A percentile compares a stretch with the other conserved stretches of the same genome.
Evolutionary conservation across 176 grass and related monocot species (phyloP).

Genomic region (Eleusine indica): DNA sequence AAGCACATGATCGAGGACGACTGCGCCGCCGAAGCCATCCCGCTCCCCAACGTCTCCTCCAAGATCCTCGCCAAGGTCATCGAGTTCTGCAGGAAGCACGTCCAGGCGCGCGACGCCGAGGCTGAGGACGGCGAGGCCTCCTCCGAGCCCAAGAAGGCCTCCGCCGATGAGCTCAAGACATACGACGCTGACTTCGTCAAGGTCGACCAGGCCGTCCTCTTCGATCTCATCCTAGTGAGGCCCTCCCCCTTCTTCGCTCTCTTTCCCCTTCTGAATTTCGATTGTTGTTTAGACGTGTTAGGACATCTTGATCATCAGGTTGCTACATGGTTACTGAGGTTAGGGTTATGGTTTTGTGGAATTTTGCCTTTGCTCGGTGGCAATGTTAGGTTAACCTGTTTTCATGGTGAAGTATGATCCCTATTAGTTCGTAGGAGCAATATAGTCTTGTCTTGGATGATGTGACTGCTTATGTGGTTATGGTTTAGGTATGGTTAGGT

Average conservation of each 20-base stretch:
- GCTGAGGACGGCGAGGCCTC: neutral
- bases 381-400: neutral
- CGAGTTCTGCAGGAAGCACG: slow-evolving; percentile 69
- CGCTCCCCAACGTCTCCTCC: slow-evolving; percentile 57
- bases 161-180: slow-evolving; percentile 37
- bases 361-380: no score
- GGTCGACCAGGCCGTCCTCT: slow-evolving; percentile 56
- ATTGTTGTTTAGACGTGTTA: neutral
- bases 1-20: slow-evolving; percentile 58
- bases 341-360: neutral
- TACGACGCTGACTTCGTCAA: slow-evolving; percentile 61
- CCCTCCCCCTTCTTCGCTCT: no score
- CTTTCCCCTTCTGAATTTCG: neutral
- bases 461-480: neutral
- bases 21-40: slow-evolving; percentile 49
- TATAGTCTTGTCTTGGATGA: neutral
- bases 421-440: neutral
- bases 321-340: neutral
- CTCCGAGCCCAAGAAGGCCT: neutral
- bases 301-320: neutral
- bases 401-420: neutral
- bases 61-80: slow-evolving; percentile 55
- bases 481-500: neutral
- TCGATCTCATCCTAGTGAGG: slow-evolving; percentile 63
- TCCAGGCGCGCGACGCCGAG: neutral